Base-by-base conservation (phyloP, 371 early-diverging fungal species). In the Mucor sp. region DNA sequence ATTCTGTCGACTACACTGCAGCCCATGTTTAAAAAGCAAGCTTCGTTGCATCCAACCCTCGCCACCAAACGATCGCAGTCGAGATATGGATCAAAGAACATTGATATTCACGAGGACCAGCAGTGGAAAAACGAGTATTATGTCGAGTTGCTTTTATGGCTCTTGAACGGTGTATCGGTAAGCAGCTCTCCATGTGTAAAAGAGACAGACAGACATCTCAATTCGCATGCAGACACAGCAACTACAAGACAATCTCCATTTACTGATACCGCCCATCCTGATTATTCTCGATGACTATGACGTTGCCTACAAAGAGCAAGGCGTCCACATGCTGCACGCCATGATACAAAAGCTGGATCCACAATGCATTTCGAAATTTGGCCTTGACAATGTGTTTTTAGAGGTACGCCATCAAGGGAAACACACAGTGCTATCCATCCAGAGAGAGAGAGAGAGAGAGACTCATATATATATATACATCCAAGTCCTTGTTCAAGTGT, bases 211-310 rank as follows among this genome's bases (percentile, higher is more conserved):
- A 7, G 21, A 21, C 25, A 25, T 19, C 23, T 3, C 4, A 14
- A 50, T 1, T 50, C 28, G 17, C 2, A 3, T 37, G 23, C 35
- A 67, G 72, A 14, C 60, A 11, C 32, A 63, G 32, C 47, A 68
- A 23, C n/a, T 77, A 19, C 39, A 71, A 33, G 57, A 73, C 0
- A 58, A 63, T 27, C 37, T 77, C 15, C 67, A 74, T 15, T 67
- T 73, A 17, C 3, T 76, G 1, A 60, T 75, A 15, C 78, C 82
- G 25, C 74, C 80, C 15, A 68, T 75, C 1, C 53, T 82, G 9
- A 70, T 75, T 41, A 61, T 76, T 1, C 14, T 79, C 23, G 82
- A 82, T 53, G 78, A 82, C 41, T 76, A 69, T 61, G 75, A 77
- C 23, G 57, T 75, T 17, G 28, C 55, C 3, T 79, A 79, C 55